Conservation (phyloP, 768 basidiomycete genomes). For the Stropharia rugosoannulata region DNA sequence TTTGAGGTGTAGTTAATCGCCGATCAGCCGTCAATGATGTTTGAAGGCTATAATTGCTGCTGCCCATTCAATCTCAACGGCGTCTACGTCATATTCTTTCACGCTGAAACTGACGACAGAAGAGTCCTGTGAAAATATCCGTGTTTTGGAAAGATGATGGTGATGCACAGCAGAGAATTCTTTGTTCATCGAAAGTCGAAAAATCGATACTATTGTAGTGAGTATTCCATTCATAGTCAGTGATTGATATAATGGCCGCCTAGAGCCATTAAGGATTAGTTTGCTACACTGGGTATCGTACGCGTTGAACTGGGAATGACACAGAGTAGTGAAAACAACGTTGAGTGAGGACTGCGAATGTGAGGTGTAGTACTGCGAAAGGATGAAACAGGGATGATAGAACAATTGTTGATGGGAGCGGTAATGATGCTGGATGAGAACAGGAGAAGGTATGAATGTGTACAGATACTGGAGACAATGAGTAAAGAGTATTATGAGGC, state of each 20-base stretch:
- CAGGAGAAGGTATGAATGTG: conserved; percentile 16
- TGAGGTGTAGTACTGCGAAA: conserved; percentile 12
- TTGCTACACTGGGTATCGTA: conserved; percentile 43
- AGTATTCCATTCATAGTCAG: no score
- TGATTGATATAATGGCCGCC: neutral
- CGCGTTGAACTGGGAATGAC: conserved; percentile 15
- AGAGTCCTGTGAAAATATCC: no score
- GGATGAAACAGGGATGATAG: conserved; percentile 6
- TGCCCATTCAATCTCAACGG: no score
- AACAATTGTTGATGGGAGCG: neutral
- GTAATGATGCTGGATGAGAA: conserved; percentile 4
- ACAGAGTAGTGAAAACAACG: conserved; percentile 6
- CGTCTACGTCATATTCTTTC: no score
- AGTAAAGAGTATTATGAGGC: conserved; percentile 2
- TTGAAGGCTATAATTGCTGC: no score
- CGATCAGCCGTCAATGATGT: no score
- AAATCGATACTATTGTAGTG: no score
- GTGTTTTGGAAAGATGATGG: no score
- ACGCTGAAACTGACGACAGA: no score
- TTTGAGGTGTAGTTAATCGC: no score
- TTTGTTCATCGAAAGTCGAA: no score
- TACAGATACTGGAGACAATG: conserved; percentile 6
- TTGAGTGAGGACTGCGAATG: conserved; percentile 13
- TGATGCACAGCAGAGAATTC: no score
- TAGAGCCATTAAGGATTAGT: conserved; percentile 35